Conservation (phyloP, 2,329 filamentous ascomycete genomes). For the Rutstroemia sp. region DNA sequence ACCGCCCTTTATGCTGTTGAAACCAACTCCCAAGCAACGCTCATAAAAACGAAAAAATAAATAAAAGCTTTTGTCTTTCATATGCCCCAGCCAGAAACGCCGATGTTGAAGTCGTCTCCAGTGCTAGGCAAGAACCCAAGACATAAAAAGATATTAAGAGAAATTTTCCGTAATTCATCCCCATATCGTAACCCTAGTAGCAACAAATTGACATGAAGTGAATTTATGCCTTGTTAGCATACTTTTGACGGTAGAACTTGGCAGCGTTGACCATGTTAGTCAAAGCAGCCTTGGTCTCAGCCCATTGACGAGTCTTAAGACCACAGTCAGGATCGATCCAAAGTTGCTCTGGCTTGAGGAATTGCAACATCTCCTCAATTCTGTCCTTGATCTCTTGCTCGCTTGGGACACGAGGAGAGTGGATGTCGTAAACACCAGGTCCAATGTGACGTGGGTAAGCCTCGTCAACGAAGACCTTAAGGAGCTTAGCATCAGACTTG, state of each 20-base stretch:
- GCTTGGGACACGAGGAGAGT: slow-evolving; percentile 93
- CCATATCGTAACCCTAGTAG: slow-evolving; percentile 11
- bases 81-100: slow-evolving; percentile 31
- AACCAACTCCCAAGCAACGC: slow-evolving; percentile 14
- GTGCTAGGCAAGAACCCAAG: slow-evolving; percentile 18
- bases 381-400: slow-evolving; percentile 98
- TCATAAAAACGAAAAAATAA: slow-evolving; percentile 7
- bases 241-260: slow-evolving; percentile 92
- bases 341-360: slow-evolving; percentile 96
- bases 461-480: slow-evolving; percentile 97
- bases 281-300: slow-evolving; percentile 95
- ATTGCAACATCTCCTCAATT: slow-evolving; percentile 95
- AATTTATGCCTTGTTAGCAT: slow-evolving; percentile 38
- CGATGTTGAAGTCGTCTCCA: slow-evolving; percentile 43
- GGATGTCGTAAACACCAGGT: slow-evolving; percentile 99
- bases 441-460: slow-evolving; percentile 97
- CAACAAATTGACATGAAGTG: slow-evolving; percentile 9
- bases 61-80: slow-evolving; percentile 27
- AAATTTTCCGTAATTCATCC: slow-evolving; percentile 4
- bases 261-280: slow-evolving; percentile 97
- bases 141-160: slow-evolving; percentile 10
- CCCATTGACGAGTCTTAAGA: slow-evolving; percentile 98
- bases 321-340: slow-evolving; percentile 99
- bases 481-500: slow-evolving; percentile 99
- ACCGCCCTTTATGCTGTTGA: slow-evolving; percentile 28